phyloP scores from a whole-genome alignment of 2,329 filamentous ascomycete genomes.

The Didymella pinodella region DNA sequence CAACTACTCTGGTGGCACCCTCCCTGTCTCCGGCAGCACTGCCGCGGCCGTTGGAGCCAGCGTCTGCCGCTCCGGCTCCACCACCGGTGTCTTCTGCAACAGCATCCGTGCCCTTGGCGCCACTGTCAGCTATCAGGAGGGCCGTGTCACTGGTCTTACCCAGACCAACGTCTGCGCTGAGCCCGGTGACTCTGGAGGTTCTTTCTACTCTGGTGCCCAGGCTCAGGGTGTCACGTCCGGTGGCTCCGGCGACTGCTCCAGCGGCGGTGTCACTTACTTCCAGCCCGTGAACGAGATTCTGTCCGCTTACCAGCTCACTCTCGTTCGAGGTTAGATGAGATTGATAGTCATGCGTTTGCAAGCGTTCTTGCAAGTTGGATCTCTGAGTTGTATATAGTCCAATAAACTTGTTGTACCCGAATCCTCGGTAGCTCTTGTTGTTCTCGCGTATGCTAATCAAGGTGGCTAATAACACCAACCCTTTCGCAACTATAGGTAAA shows the following conservation, averaged over 20 bases:
- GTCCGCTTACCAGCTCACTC: constrained; percentile 48
- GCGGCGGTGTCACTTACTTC: constrained; percentile 53
- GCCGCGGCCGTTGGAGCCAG: constrained; percentile 46
- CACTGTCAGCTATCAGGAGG: constrained; percentile 52
- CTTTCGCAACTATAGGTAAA: no score
- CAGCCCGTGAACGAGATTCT: constrained; percentile 55
- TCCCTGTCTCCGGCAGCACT: constrained; percentile 52
- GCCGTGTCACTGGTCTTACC: constrained; percentile 53
- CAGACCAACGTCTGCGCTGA: constrained; percentile 54
- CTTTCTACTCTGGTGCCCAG: constrained; percentile 53
- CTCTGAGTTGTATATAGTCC: background rate
- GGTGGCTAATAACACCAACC: no score
- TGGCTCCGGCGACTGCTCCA: constrained; percentile 52
- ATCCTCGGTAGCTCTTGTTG: no score
- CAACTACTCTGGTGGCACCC: constrained; percentile 47
- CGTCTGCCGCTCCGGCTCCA: constrained; percentile 56
- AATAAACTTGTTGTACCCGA: background rate
- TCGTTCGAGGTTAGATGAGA: constrained; percentile 29
- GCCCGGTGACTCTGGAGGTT: constrained; percentile 55
- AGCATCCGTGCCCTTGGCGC: constrained; percentile 48
- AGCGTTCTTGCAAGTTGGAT: background rate
- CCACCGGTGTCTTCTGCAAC: constrained; percentile 53
- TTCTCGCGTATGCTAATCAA: no score
- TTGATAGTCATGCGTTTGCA: background rate
- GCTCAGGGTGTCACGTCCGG: constrained; percentile 56